Evolutionary conservation across 331 rosid species (phyloP).

Genomic region (Prunus yedoensis): DNA sequence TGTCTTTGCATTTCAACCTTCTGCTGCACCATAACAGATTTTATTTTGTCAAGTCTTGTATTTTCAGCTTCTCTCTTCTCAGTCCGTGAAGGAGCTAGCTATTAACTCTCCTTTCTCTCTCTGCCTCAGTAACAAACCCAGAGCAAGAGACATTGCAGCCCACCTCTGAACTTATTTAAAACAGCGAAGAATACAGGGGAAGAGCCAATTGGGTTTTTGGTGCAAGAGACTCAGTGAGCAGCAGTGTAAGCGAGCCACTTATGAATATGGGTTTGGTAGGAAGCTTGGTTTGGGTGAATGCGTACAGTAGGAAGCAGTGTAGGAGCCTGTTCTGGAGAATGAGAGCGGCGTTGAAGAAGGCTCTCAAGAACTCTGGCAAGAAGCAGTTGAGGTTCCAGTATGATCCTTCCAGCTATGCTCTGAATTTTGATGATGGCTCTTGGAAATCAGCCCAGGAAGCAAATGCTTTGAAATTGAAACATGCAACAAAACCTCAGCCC

Average conservation of each 20-base stretch:
- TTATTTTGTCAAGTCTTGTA: background rate
- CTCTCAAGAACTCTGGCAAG: conserved; percentile 50
- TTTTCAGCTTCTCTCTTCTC: conserved; percentile 1
- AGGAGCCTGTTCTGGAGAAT: conserved; percentile 65
- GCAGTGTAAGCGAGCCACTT: too few relatives aligned
- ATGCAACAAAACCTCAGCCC: conserved; percentile 29
- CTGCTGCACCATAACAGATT: conserved; percentile 1
- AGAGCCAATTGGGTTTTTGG: background rate
- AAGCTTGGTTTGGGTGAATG: conserved; percentile 44
- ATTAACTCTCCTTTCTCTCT: background rate
- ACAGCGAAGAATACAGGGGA: background rate
- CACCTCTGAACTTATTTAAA: background rate
- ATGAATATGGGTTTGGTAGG: conserved; percentile 43
- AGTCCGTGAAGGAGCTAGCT: conserved; percentile 6
- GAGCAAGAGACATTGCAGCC: background rate
- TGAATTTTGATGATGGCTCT: conserved; percentile 80
- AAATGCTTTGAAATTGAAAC: conserved; percentile 20
- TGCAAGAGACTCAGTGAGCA: background rate
- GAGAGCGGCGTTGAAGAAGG: conserved; percentile 68
- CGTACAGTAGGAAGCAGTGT: conserved; percentile 55
- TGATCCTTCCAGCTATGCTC: conserved; percentile 94
- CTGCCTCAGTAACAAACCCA: background rate
- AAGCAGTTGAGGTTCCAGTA: conserved; percentile 64
- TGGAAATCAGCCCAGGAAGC: conserved; percentile 37
- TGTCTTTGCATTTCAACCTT: conserved; percentile 13